Evolutionary conservation across 768 basidiomycete genomes (phyloP).

Genomic region (Lactarius sanguifluus): DNA sequence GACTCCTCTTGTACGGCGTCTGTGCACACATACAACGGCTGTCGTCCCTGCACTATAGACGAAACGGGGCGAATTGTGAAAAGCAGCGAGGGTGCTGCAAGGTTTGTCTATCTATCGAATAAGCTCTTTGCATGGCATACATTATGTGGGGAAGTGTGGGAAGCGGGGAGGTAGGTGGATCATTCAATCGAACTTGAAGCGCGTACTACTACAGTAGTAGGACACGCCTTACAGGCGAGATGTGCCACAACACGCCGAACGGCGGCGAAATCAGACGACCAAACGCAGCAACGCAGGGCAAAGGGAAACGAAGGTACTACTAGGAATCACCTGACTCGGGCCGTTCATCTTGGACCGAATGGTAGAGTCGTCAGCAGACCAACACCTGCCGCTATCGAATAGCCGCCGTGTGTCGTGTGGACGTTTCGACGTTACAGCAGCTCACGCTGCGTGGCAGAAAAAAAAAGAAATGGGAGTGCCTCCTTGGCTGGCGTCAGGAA

Average conservation of each 20-base stretch:
- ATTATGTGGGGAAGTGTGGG: constrained; percentile 18
- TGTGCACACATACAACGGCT: background rate
- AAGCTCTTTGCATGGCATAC: background rate
- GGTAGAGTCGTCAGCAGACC: constrained; percentile 1
- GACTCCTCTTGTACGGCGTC: background rate
- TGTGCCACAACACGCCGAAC: constrained; percentile 9
- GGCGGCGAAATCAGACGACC: background rate
- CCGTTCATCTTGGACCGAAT: background rate
- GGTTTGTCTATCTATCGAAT: constrained; percentile 3
- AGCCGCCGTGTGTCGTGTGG: background rate
- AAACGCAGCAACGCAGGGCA: background rate
- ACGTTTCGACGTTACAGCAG: constrained; percentile 7
- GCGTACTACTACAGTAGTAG: background rate
- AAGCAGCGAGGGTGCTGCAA: background rate
- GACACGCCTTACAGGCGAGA: background rate
- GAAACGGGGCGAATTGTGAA: constrained; percentile 6
- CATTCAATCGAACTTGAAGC: background rate
- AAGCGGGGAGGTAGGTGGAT: constrained; percentile 8
- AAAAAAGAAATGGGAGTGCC: constrained; percentile 9
- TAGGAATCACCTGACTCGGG: constrained; percentile 5
- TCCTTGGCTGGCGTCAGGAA: constrained; percentile 12
- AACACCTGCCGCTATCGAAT: background rate
- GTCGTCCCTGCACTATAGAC: background rate
- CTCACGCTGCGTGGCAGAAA: background rate
- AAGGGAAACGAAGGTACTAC: background rate